Percentiles rank a stretch among this genome's conserved stretches.
These are phyloP conservation scores for Tulasnella sp. DNA, from an alignment of 768 basidiomycete genomes.

Conservation along the genomic window DNA sequence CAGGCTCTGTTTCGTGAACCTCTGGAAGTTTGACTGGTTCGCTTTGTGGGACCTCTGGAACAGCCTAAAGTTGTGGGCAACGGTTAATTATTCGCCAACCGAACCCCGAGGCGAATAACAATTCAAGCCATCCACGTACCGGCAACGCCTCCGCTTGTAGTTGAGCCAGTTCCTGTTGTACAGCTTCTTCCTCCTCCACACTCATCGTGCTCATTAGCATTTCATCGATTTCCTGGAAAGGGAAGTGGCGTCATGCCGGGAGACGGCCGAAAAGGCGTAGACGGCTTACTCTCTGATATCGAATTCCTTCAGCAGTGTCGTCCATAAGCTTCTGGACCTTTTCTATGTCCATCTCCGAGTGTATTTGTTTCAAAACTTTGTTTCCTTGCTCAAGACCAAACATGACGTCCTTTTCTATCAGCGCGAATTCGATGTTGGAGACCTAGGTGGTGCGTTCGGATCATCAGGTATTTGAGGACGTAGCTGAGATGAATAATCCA, in stretches of 20 bases:
- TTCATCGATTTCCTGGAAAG: slow-evolving; percentile 76
- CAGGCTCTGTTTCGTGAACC: slow-evolving; percentile 44
- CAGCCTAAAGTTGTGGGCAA: not conserved
- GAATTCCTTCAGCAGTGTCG: slow-evolving; percentile 86
- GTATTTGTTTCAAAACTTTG: slow-evolving; percentile 86
- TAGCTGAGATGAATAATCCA: slow-evolving; percentile 26
- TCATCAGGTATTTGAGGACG: not conserved
- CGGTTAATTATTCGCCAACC: slow-evolving; percentile 23
- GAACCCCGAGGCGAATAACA: not conserved
- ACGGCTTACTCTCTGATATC: slow-evolving; percentile 69
- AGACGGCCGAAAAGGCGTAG: not conserved
- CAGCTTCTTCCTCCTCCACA: slow-evolving; percentile 87
- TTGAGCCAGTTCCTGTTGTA: slow-evolving; percentile 69
- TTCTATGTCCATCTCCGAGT: slow-evolving; percentile 87
- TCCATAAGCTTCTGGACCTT: slow-evolving; percentile 89
- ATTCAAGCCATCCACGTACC: not conserved
- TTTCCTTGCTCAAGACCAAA: slow-evolving; percentile 92
- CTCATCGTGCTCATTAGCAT: slow-evolving; percentile 76
- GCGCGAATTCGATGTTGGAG: slow-evolving; percentile 91
- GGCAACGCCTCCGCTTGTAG: slow-evolving; percentile 57
- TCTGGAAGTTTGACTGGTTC: slow-evolving; percentile 43
- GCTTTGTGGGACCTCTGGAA: slow-evolving; percentile 28
- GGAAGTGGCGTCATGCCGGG: not conserved
- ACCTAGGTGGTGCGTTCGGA: slow-evolving; percentile 46
- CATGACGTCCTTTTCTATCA: slow-evolving; percentile 85